phyloP scores from a whole-genome alignment of 2,329 filamentous ascomycete species.

The Lojkania enalia region DNA sequence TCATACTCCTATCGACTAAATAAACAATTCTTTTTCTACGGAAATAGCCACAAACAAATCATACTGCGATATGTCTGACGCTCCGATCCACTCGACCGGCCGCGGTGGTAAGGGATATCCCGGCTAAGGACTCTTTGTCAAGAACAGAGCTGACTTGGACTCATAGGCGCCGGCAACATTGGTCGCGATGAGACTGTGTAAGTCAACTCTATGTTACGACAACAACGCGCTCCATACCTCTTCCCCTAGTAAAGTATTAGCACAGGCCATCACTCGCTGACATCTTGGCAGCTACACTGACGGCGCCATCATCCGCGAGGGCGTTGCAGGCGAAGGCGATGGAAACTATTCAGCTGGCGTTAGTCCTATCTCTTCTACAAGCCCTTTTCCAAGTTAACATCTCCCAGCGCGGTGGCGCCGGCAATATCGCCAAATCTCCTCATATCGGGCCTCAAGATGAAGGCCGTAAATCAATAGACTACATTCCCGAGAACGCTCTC shows the following conservation, averaged over 20 bases:
- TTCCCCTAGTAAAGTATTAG: neutral
- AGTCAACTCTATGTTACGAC: constrained; percentile 11
- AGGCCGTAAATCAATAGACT: constrained; percentile 43
- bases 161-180: constrained; percentile 61
- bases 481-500: constrained; percentile 50
- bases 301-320: constrained; percentile 52
- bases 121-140: neutral
- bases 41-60: too few relatives aligned
- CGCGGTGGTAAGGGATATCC: constrained; percentile 62
- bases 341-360: constrained; percentile 48
- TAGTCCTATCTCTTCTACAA: neutral
- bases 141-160: neutral
- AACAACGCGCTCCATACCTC: too few relatives aligned
- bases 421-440: constrained; percentile 48
- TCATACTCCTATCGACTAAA: too few relatives aligned
- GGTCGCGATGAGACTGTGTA: constrained; percentile 53
- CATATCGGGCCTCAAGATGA: constrained; percentile 30
- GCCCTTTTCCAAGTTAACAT: neutral
- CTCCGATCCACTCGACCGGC: constrained; percentile 58
- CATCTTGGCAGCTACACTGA: constrained; percentile 43
- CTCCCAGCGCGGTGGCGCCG: constrained; percentile 45
- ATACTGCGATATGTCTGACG: constrained; percentile 1
- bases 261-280: constrained; percentile 7
- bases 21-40: too few relatives aligned
- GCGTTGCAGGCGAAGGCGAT: constrained; percentile 42